Base-by-base conservation (phyloP, 345 rosid genomes). In the Pistacia integerrima region DNA sequence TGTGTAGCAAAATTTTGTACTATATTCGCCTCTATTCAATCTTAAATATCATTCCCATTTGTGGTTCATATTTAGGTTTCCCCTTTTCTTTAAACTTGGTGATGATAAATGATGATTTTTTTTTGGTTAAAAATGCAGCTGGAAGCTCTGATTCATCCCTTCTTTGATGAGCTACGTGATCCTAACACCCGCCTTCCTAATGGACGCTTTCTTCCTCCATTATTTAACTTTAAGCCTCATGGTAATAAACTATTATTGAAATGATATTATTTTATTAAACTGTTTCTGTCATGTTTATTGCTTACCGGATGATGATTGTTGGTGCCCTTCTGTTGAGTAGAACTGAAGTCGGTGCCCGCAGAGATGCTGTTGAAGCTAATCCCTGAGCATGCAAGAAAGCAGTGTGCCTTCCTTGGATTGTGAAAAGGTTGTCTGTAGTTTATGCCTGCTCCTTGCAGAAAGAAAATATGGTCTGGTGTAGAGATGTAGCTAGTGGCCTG, bases 111-210 rank as follows among this genome's bases (percentile, higher is more conserved):
- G 46, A 25, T 46, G 8, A 2, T 66, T 41, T 8, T 12, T 12
- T 33, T 59, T 63, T 28, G 33, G 33, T 30, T 30, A 30, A 25
- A 38, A 75, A 13, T 76, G 81, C 83, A 96, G 99, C 72, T 94
- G 20, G 99, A 97, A 79, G 87, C 98, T 59, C 78, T 97, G 89
- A 74, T 87, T 74, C 99, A 94, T 79, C 97, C 99, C 5, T 97
- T 97, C 85, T 96, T 94, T 64, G 98, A 94, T n/a, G 97, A 92
- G 80, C 88, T 97, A 59, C 95, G 98, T 8, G 99, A 94, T 75
- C 92, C 93, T 2, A 91, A 80, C 67, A 82, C 88, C 18, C 85
- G 95, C 56, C 82, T 97, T 48, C 99, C 98, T 0, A 97, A 90
- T 49, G 98, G 97, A 44, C 98, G 97, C 35, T 85, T 90, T 66